These are phyloP conservation scores for Leishmania aethiopica DNA, from an alignment of 208 protist genomes.

Conservation along the genomic window DNA sequence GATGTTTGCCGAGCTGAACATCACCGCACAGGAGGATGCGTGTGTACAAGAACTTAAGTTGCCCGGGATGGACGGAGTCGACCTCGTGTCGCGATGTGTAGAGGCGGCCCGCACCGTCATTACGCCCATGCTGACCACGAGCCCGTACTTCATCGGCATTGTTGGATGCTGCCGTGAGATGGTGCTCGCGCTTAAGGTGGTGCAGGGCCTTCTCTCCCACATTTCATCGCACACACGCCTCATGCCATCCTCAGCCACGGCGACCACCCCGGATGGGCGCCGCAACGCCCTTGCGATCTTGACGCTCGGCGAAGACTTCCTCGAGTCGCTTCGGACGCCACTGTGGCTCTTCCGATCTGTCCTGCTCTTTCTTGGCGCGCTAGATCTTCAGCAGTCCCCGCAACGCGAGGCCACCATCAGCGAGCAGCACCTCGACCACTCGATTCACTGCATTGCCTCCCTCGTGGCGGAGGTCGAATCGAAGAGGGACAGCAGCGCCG, in stretches of 20 bases:
- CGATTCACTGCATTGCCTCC: conserved; percentile 30
- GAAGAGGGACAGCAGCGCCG: conserved; percentile 11
- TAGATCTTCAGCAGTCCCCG: conserved; percentile 22
- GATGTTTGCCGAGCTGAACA: conserved; percentile 17
- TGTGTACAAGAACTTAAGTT: background rate
- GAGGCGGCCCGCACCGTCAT: conserved; percentile 16
- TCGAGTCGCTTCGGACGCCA: conserved; percentile 15
- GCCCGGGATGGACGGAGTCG: conserved; percentile 2
- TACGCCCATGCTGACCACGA: conserved; percentile 14
- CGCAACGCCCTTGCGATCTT: conserved; percentile 1
- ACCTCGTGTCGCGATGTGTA: conserved; percentile 19
- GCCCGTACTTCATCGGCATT: conserved; percentile 21
- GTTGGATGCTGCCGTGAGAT: conserved; percentile 22
- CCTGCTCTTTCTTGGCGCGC: conserved; percentile 29
- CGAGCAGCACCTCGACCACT: conserved; percentile 18
- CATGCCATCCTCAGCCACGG: background rate
- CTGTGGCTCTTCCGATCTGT: conserved; percentile 30
- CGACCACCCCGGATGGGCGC: background rate
- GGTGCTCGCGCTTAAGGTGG: conserved; percentile 13
- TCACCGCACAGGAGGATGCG: conserved; percentile 5
- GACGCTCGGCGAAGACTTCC: conserved; percentile 12
- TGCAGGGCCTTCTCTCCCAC: conserved; percentile 15
- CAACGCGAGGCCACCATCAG: conserved; percentile 3
- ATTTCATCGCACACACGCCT: conserved; percentile 11
- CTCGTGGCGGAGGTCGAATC: conserved; percentile 23